Evolutionary conservation across 2,329 filamentous ascomycete species (phyloP), one percentile per base, ranked within the genome.

Genomic region (Diplodia intermedia): DNA sequence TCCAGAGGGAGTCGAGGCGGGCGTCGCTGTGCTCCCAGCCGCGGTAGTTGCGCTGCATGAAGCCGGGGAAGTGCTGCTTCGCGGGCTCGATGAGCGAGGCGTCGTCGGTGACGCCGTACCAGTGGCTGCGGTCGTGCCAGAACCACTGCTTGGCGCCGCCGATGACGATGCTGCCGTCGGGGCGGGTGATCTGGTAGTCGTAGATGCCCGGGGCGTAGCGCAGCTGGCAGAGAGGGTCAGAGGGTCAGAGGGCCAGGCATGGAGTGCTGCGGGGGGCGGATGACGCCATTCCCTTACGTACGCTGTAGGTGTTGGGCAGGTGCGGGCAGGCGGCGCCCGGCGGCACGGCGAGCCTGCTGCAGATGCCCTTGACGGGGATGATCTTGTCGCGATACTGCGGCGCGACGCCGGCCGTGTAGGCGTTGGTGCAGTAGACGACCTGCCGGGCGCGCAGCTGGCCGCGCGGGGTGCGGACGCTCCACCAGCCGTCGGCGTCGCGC

Each of bases 101-200:
- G 71, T 87, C 85, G 61, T 85, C 81, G 5, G 76, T 77, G 50
- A 81, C 83, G 20, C 80, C 75, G 69, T 82, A 82, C 84, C 85
- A 86, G 33, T 78, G 71, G 6, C 76, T 68, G 8, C 50, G 71
- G 12, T 82, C 69, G 18, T 73, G 49, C 55, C 72, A 72, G 72
- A 79, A 84, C 0, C 71, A 72, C 40, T 72, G 72, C 26, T 74
- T 71, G 1, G 78, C 83, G 29, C 84, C 83, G 4, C 82, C 82
- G 1, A 84, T 80, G 12, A 83, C 72, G 57, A 83, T 80, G 50
- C 80, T 81, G 0, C 82, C 82, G 65, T 85, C 83, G 1, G 76
- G 73, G 4, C 82, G 79, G 14, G 80, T 79, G 55, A 83, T 82
- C 11, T 83, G 74, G 57, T 84, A 84, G 62, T 78, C 76, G 69